Evolutionary conservation across 177 flowering plant genomes (phyloP), one percentile per base, ranked within the genome.

Genomic region (Telopea speciosissima): DNA sequence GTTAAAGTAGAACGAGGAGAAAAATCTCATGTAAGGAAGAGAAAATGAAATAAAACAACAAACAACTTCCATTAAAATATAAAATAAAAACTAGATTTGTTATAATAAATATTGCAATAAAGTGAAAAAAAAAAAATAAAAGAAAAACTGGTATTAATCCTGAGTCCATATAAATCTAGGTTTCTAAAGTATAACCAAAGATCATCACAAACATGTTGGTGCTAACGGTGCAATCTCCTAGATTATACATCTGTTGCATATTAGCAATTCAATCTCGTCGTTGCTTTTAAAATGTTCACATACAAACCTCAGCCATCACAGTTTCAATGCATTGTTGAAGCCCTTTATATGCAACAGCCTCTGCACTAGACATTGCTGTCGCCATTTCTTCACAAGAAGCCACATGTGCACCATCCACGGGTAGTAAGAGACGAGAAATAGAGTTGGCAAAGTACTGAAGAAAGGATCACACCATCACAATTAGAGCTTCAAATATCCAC

Each of bases 341-440:
- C 63, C 99, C 99, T 79, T 91, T 96, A 78, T 88, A 87, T 67
- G 98, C 99, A 76, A 95, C 96, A 78, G 84, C 82, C 84, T 96
- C 99, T 52, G 97, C 97, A 83, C 88, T 88, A 66, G 98, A 88
- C 99, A 96, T 89, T 52, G 99, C 93, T 24, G 90, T 79, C 40
- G 97, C 86, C 98, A 96, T 91, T 81, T 96, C 98, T 84, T 96
- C 98, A 77, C 95, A 96, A 65, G 98, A 85, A 75, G 97, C 88
- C 81, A 97, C 97, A 90, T 96, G 98, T 25, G 98, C 97, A 73
- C 99, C 98, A 85, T 96, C 99, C 65, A 96, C 96, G 64, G 97
- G 99, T 25, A 96, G 82, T 72, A 96, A 76, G 66, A 93, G 92
- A 73, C 97, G 86, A 73, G 99, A 90, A 67, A 96, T 90, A 24